Base-by-base conservation (phyloP, 495 filamentous ascomycete genomes). In the Podospora pseudopauciseta region DNA sequence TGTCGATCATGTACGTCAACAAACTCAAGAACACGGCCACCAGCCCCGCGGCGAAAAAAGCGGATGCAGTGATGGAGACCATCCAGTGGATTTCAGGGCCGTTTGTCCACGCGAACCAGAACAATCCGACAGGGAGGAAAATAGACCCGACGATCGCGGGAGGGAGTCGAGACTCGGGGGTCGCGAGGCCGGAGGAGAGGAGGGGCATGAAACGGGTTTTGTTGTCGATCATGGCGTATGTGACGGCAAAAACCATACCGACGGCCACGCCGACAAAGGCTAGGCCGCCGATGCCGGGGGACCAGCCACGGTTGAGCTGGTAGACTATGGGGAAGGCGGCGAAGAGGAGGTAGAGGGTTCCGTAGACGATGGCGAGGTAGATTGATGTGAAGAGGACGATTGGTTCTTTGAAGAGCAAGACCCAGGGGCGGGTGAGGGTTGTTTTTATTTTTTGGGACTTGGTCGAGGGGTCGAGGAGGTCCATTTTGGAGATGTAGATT, bases 281-380 rank as follows among this genome's bases (percentile, higher is more conserved):
- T 3, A 94, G 81, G 2, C 94, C 94, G 3, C 87, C 85, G 69
- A 92, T 86, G 76, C 89, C 92, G 4, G 90, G 80, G 7, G 81
- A 82, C 79, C 96, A 90, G 26, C 86, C 86, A 70, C 96, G 89
- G 23, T 89, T 81, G 30, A 86, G 78, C 65, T 86, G 75, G 78
- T 93, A 98, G 53, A 96, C 89, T 66, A 96, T 82, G 55, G 92
- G 88, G 78, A 96, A 96, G 4, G 93, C 92, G 28, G 91, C 91
- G 75, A 98, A 96, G 76, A 95, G 90, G 32, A 97, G 84, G 76
- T 98, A 97, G 1, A 97, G 78, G 13, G 93, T 92, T 53, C 92
- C 94, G 70, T 97, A 85, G 53, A 97, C 76, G 64, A 97, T 86
- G 20, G 92, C 91, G 32, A 91, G 74, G 72, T 93, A 91, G 15